These are phyloP conservation scores for Kernera saxatilis DNA, from an alignment of 345 rosid genomes.

Conservation along the genomic window DNA sequence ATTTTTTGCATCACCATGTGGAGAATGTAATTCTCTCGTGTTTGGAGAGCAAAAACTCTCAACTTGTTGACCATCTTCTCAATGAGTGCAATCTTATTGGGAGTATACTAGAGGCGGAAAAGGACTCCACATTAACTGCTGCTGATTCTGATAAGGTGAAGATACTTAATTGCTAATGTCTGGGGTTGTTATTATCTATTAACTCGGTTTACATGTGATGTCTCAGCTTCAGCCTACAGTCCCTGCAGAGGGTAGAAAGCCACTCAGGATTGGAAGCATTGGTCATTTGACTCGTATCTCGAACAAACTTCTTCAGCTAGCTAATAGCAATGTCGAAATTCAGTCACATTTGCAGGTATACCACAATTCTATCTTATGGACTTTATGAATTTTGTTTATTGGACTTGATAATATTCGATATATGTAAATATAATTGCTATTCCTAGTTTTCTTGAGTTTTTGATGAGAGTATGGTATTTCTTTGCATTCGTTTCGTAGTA, in stretches of 20 bases:
- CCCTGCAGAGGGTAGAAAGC: constrained; percentile 59
- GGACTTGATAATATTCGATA: background rate
- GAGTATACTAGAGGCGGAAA: constrained; percentile 72
- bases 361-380: background rate
- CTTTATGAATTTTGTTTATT: background rate
- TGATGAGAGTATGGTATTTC: background rate
- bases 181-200: constrained; percentile 10
- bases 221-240: constrained; percentile 58
- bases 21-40: constrained; percentile 76
- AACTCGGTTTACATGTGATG: constrained; percentile 17
- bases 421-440: background rate
- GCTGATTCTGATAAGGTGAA: constrained; percentile 60
- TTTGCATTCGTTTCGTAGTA: background rate
- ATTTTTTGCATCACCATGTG: constrained; percentile 87
- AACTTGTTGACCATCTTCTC: constrained; percentile 62
- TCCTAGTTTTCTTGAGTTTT: background rate
- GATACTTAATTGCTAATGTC: constrained; percentile 1
- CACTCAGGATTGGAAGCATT: constrained; percentile 75
- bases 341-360: constrained; percentile 68
- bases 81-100: constrained; percentile 67
- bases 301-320: constrained; percentile 77
- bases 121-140: constrained; percentile 35
- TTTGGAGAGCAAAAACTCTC: constrained; percentile 67
- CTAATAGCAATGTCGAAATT: constrained; percentile 52
- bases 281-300: constrained; percentile 87